These are phyloP conservation scores for Sambucus nigra DNA, from an alignment of 129 eudicot genomes.

Conservation along the genomic window DNA sequence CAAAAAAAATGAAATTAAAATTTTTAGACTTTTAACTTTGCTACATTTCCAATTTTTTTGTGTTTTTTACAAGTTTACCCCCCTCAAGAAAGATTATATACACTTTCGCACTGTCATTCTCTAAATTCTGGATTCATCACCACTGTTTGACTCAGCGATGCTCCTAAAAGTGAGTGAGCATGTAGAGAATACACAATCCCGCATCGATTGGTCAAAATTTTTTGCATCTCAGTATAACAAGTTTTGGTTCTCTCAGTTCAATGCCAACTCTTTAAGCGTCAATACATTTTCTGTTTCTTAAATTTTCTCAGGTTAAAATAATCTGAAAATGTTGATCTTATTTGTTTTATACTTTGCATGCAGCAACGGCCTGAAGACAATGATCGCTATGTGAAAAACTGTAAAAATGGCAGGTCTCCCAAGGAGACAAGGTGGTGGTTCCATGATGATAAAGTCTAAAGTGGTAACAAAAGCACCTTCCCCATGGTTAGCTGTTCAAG, in stretches of 20 bases:
- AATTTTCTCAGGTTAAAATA: neutral
- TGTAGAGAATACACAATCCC: too few relatives aligned
- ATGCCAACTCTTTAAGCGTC: too few relatives aligned
- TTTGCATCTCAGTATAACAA: too few relatives aligned
- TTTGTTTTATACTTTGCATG: slow-evolving; percentile 7
- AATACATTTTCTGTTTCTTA: neutral
- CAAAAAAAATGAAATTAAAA: too few relatives aligned
- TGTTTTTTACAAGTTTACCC: too few relatives aligned
- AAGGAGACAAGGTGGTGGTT: slow-evolving; percentile 92
- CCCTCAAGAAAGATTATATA: too few relatives aligned
- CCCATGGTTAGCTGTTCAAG: slow-evolving; percentile 7
- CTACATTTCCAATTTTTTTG: too few relatives aligned
- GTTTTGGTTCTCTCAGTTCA: too few relatives aligned
- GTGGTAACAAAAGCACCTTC: slow-evolving; percentile 1
- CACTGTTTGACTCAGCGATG: neutral
- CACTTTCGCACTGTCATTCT: too few relatives aligned
- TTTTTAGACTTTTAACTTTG: too few relatives aligned
- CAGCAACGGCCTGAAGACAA: slow-evolving; percentile 79
- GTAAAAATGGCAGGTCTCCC: slow-evolving; percentile 76
- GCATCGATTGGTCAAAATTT: too few relatives aligned
- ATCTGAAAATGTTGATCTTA: neutral
- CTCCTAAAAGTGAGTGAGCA: neutral
- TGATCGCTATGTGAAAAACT: slow-evolving; percentile 67
- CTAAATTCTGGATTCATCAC: too few relatives aligned
- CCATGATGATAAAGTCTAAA: slow-evolving; percentile 73